A percentile compares a stretch with the other conserved stretches of the same genome.
Evolutionary conservation across 768 basidiomycete genomes (phyloP).

Genomic region (Rhodocollybia butyracea): DNA sequence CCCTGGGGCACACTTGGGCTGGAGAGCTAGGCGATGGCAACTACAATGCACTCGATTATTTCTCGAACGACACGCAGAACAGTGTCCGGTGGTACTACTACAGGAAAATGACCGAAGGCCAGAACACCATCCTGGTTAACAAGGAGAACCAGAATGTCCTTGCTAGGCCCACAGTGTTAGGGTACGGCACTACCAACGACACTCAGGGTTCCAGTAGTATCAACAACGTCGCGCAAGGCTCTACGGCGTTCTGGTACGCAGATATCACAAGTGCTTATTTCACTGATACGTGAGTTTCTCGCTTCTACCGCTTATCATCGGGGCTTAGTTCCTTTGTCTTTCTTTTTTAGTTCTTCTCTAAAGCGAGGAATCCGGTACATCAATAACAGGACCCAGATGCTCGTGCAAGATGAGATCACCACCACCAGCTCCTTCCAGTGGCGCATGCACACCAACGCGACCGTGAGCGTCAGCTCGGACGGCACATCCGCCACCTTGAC

Average conservation of each 20-base stretch:
- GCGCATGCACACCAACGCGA: slow-evolving; percentile 97
- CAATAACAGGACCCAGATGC: slow-evolving; percentile 82
- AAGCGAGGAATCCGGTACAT: slow-evolving; percentile 82
- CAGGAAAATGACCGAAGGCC: slow-evolving; percentile 94
- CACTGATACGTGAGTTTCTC: slow-evolving; percentile 61
- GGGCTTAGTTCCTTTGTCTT: not conserved
- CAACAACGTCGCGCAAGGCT: slow-evolving; percentile 52
- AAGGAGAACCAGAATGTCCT: slow-evolving; percentile 77
- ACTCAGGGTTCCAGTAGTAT: slow-evolving; percentile 86
- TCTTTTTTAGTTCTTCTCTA: slow-evolving; percentile 70
- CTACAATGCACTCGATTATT: slow-evolving; percentile 75
- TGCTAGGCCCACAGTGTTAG: slow-evolving; percentile 53
- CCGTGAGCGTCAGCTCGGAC: slow-evolving; percentile 38
- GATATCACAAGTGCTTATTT: slow-evolving; percentile 79
- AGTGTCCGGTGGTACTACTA: slow-evolving; percentile 87
- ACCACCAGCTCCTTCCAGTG: slow-evolving; percentile 63
- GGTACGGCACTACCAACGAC: slow-evolving; percentile 50
- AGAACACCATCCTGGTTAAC: slow-evolving; percentile 87
- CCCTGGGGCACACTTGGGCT: slow-evolving; percentile 89
- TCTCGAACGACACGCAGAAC: slow-evolving; percentile 66
- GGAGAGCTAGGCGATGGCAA: slow-evolving; percentile 92
- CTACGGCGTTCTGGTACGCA: slow-evolving; percentile 77
- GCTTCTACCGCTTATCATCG: slow-evolving; percentile 10
- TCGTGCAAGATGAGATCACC: slow-evolving; percentile 90
- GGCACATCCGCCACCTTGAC: slow-evolving; percentile 73